These are phyloP conservation scores for Phialophora expanda DNA, from an alignment of 2,329 filamentous ascomycete species.

Conservation along the genomic window DNA sequence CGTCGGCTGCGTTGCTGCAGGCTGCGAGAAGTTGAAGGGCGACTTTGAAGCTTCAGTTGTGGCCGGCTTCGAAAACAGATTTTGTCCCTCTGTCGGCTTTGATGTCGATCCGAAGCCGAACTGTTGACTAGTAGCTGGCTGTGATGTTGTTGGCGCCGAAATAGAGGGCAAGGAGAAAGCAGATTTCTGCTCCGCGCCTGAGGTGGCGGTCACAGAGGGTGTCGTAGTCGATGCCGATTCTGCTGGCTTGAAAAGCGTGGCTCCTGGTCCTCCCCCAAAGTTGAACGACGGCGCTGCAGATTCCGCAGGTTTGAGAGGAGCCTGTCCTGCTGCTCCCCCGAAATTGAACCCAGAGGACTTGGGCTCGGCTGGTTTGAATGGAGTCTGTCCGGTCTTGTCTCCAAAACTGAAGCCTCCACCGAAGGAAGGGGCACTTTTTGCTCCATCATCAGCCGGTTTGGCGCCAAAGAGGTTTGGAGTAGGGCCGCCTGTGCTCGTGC, in stretches of 20 bases:
- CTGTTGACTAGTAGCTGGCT: conserved; percentile 15
- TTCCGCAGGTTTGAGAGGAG: conserved; percentile 9
- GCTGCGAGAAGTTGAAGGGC: conserved; percentile 22
- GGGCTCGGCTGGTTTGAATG: conserved; percentile 10
- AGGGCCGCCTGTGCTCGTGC: conserved; percentile 41
- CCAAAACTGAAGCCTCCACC: conserved; percentile 36
- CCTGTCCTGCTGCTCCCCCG: conserved; percentile 8
- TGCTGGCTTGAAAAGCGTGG: conserved; percentile 23
- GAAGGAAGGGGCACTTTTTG: conserved; percentile 40
- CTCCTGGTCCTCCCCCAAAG: conserved; percentile 2
- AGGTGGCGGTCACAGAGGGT: conserved; percentile 18
- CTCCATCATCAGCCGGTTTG: conserved; percentile 40
- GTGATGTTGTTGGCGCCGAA: conserved; percentile 25
- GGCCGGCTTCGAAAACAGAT: conserved; percentile 30
- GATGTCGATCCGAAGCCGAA: conserved; percentile 24
- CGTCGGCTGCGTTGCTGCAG: conserved; percentile 27
- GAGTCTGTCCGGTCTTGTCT: not conserved
- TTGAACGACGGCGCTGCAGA: not conserved
- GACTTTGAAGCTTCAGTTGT: conserved; percentile 24
- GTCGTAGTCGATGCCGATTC: conserved; percentile 22
- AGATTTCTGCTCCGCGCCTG: conserved; percentile 27
- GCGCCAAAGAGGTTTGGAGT: conserved; percentile 42
- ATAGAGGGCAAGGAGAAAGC: conserved; percentile 26
- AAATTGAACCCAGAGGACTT: conserved; percentile 25
- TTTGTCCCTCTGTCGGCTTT: conserved; percentile 5